Percentiles rank a stretch among this genome's conserved stretches.
These are phyloP conservation scores for Pseudogymnoascus sp. DNA, from an alignment of 2,329 filamentous ascomycete genomes.

Conservation along the genomic window DNA sequence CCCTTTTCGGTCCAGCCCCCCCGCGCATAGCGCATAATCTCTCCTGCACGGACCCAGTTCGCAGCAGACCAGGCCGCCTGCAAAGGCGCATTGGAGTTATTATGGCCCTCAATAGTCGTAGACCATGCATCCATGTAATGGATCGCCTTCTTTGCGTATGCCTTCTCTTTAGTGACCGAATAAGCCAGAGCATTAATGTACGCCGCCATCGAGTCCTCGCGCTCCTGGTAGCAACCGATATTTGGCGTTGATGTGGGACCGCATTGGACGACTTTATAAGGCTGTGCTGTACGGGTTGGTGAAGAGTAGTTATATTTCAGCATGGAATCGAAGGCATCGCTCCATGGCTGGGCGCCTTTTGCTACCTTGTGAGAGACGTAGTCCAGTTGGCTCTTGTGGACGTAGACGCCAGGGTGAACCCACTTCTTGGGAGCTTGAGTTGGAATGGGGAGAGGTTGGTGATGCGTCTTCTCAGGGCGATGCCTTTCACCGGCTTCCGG, in stretches of 20 bases:
- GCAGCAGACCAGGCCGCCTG: conserved; percentile 27
- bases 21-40: conserved; percentile 25
- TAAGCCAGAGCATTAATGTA: conserved; percentile 26
- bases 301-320: conserved; percentile 13
- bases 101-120: conserved; percentile 22
- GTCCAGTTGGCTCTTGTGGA: conserved; percentile 11
- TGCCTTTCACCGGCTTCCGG: background rate
- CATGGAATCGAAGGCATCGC: conserved; percentile 18
- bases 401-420: conserved; percentile 12
- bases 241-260: conserved; percentile 25
- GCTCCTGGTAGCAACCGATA: conserved; percentile 24
- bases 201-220: conserved; percentile 25
- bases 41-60: conserved; percentile 25
- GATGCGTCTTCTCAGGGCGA: background rate
- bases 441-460: conserved; percentile 4
- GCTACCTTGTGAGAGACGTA: conserved; percentile 9
- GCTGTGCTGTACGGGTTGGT: conserved; percentile 11
- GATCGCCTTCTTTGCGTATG: conserved; percentile 26
- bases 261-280: conserved; percentile 22
- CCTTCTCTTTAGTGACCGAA: conserved; percentile 18
- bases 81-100: conserved; percentile 24
- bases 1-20: conserved; percentile 20
- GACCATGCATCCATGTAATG: conserved; percentile 27
- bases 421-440: conserved; percentile 7
- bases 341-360: conserved; percentile 13